phyloP scores from a whole-genome alignment of 2,329 filamentous ascomycete species.

The Trichophyton verrucosum region DNA sequence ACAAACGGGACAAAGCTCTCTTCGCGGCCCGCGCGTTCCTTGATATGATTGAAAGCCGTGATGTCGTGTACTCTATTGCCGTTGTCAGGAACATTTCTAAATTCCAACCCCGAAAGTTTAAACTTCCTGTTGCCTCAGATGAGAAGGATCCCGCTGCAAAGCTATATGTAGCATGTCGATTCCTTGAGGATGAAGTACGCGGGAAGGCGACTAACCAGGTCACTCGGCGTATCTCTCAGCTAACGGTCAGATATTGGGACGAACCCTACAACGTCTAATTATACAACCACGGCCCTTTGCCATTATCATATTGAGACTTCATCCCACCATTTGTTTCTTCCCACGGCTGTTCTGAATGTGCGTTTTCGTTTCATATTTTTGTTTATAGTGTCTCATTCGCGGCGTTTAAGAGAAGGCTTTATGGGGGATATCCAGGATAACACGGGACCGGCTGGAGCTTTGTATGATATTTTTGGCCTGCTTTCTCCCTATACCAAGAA shows the following conservation, averaged over 20 bases:
- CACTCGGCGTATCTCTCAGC: constrained; percentile 55
- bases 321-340: neutral
- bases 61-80: constrained; percentile 80
- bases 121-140: constrained; percentile 47
- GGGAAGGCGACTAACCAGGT: constrained; percentile 63
- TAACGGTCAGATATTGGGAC: constrained; percentile 48
- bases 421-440: neutral
- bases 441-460: neutral
- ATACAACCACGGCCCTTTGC: constrained; percentile 8
- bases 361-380: neutral
- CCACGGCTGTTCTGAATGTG: neutral
- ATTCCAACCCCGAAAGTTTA: constrained; percentile 34
- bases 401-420: neutral
- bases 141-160: constrained; percentile 56
- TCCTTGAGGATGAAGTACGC: constrained; percentile 53
- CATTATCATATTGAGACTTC: constrained; percentile 6
- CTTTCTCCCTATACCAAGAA: neutral
- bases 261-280: constrained; percentile 11
- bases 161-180: constrained; percentile 56
- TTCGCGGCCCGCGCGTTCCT: constrained; percentile 55
- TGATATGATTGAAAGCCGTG: constrained; percentile 71
- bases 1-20: constrained; percentile 54
- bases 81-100: constrained; percentile 64
- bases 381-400: neutral
- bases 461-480: neutral